These are phyloP conservation scores for Rusavskia elegans DNA, from an alignment of 495 filamentous ascomycete species.

Conservation along the genomic window DNA sequence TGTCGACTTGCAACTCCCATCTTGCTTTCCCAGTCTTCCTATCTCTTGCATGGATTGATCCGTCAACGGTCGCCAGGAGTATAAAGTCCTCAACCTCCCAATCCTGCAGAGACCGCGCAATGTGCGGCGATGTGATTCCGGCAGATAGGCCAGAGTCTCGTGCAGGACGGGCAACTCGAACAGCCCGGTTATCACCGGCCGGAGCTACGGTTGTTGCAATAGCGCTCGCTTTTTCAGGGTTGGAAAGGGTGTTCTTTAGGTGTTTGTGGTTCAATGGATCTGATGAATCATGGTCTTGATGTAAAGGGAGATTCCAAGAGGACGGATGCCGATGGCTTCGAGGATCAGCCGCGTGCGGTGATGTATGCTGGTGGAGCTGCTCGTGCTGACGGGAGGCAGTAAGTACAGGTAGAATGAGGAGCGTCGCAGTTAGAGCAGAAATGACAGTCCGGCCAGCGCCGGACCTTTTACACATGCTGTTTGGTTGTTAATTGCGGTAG, in stretches of 20 bases:
- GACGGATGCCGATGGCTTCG: constrained; percentile 16
- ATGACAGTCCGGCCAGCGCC: constrained; percentile 23
- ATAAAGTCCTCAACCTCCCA: constrained; percentile 99
- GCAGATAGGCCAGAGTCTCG: constrained; percentile 43
- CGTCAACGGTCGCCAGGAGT: constrained; percentile 97
- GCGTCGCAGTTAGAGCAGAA: constrained; percentile 26
- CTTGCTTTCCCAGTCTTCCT: constrained; percentile 64
- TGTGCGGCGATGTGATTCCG: constrained; percentile 63
- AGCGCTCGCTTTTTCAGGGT: constrained; percentile 50
- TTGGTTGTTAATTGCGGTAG: not conserved
- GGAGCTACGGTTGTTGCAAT: constrained; percentile 92
- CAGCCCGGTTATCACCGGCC: constrained; percentile 51
- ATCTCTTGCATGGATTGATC: constrained; percentile 84
- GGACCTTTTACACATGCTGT: constrained; percentile 19
- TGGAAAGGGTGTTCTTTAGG: constrained; percentile 22
- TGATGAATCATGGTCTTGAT: constrained; percentile 10
- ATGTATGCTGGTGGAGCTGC: constrained; percentile 20
- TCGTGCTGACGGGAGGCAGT: constrained; percentile 41
- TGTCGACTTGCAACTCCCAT: constrained; percentile 71
- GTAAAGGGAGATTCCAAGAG: constrained; percentile 4
- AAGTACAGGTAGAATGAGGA: constrained; percentile 37
- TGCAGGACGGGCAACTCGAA: constrained; percentile 66
- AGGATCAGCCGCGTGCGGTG: constrained; percentile 17
- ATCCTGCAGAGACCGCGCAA: constrained; percentile 91
- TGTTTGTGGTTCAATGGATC: constrained; percentile 19